A percentile compares a stretch with the other conserved stretches of the same genome.
These are phyloP conservation scores for Rhodotorula mucilaginosa DNA, from an alignment of 1,284 basidiomycete genomes.

Conservation along the genomic window DNA sequence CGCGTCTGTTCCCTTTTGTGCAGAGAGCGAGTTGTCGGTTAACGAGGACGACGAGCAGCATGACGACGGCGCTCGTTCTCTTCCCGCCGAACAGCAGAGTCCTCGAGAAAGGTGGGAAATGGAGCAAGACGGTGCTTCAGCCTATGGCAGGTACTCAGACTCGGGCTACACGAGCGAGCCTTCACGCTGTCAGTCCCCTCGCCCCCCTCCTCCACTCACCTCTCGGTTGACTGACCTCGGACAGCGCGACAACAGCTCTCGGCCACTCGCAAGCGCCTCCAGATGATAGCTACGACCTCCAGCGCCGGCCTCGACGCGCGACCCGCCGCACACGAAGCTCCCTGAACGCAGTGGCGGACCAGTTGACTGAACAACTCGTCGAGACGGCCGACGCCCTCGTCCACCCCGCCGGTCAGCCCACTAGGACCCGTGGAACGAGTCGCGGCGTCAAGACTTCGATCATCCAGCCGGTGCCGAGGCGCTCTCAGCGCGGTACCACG, in stretches of 20 bases:
- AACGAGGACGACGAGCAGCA: no score
- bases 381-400: neutral
- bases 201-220: neutral
- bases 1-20: neutral
- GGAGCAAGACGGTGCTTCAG: neutral
- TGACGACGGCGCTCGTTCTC: neutral
- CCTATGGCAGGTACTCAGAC: neutral
- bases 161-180: conserved; percentile 10
- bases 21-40: neutral
- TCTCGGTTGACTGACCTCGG: neutral
- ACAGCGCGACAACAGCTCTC: neutral
- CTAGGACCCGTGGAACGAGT: neutral
- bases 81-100: neutral
- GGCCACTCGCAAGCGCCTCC: neutral
- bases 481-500: no score
- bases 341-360: neutral
- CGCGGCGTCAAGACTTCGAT: neutral
- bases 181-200: neutral
- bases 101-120: neutral
- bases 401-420: neutral
- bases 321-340: neutral
- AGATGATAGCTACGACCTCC: neutral
- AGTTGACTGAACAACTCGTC: neutral
- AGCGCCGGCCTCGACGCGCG: neutral
- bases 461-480: neutral